phyloP scores from a whole-genome alignment of 768 basidiomycete species.

The Pleurotus salmoneostramineus region DNA sequence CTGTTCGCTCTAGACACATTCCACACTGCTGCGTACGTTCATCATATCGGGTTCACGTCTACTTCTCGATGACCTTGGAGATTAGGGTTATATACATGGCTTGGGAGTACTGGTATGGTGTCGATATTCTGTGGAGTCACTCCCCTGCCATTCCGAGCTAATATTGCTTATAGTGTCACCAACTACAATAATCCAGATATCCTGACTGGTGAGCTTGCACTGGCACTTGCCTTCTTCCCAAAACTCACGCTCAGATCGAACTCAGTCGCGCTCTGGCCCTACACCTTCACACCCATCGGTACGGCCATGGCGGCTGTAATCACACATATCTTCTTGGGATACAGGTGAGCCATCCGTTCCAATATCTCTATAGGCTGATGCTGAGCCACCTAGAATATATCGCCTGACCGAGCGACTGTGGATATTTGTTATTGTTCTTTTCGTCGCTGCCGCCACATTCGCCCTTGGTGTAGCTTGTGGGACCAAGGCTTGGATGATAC shows the following conservation, averaged over 20 bases:
- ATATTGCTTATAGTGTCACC: conserved; percentile 12
- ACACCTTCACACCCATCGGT: conserved; percentile 11
- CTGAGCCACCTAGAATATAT: conserved; percentile 8
- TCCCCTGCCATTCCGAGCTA: too few species aligned
- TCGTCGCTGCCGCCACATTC: background rate
- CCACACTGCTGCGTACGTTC: conserved; percentile 7
- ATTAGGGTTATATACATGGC: conserved; percentile 13
- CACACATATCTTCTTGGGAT: conserved; percentile 14
- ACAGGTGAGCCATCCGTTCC: conserved; percentile 9
- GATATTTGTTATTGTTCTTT: background rate
- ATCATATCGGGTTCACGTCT: background rate
- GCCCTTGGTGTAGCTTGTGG: conserved; percentile 1
- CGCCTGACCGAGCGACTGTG: background rate
- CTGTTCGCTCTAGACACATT: conserved; percentile 9
- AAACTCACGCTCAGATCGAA: background rate
- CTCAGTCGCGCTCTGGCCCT: conserved; percentile 9
- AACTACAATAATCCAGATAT: conserved; percentile 14
- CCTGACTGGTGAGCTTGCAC: conserved; percentile 13
- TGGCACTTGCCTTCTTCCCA: background rate
- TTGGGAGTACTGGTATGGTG: conserved; percentile 13
- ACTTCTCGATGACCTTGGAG: background rate
- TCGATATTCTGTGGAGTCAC: background rate
- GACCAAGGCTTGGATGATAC: conserved; percentile 5
- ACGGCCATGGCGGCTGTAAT: conserved; percentile 14
- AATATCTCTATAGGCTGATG: background rate